Evolutionary conservation across 371 early-diverging fungal genomes (phyloP).

Genomic region (Haplosporangium sp.): DNA sequence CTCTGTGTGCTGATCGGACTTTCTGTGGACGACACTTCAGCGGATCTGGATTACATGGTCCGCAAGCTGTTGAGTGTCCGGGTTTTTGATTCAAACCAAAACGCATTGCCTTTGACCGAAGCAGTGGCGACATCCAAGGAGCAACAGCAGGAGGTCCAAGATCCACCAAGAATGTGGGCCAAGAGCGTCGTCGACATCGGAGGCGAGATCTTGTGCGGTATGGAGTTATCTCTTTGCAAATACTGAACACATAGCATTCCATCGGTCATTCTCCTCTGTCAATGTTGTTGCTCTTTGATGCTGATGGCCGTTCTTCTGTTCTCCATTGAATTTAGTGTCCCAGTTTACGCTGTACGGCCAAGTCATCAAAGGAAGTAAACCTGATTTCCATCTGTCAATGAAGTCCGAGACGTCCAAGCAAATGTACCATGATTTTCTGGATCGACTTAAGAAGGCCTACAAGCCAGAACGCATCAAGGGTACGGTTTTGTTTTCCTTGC

Average conservation of each 20-base stretch:
- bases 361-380: conserved; percentile 84
- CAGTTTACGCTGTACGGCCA: conserved; percentile 89
- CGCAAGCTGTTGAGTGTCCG: conserved; percentile 79
- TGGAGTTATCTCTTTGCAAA: conserved; percentile 7
- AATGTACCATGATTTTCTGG: conserved; percentile 80
- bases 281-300: not conserved
- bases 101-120: conserved; percentile 4
- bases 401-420: conserved; percentile 70
- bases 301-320: not conserved
- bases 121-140: not conserved
- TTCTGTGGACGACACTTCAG: conserved; percentile 73
- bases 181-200: conserved; percentile 77
- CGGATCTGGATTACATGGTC: conserved; percentile 81
- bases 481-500: conserved; percentile 29
- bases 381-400: conserved; percentile 92
- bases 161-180: conserved; percentile 71
- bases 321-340: conserved; percentile 64
- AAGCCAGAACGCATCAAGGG: conserved; percentile 75
- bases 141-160: too few species aligned
- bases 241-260: too few species aligned
- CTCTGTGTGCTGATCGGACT: conserved; percentile 84
- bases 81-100: conserved; percentile 73
- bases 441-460: conserved; percentile 73
- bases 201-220: conserved; percentile 81
- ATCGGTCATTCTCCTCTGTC: too few species aligned